These are phyloP conservation scores for Termitomyces sp. DNA, from an alignment of 1,284 basidiomycete species.

Conservation along the genomic window DNA sequence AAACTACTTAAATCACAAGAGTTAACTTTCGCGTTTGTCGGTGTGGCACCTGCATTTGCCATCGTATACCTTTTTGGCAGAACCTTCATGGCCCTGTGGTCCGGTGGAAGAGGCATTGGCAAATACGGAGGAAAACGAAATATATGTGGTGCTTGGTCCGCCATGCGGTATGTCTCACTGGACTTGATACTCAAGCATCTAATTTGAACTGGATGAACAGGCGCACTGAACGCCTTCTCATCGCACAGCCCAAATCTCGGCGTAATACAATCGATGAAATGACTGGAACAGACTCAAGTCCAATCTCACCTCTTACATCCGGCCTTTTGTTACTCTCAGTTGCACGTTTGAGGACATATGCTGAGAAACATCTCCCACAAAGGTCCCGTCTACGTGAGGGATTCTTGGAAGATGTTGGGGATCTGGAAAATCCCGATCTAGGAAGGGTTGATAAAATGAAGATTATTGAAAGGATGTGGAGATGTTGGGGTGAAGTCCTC, in stretches of 20 bases:
- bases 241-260: conserved; percentile 36
- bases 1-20: conserved; percentile 92
- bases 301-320: conserved; percentile 54
- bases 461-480: conserved; percentile 89
- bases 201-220: conserved; percentile 30
- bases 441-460: conserved; percentile 66
- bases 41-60: conserved; percentile 86
- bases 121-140: conserved; percentile 49
- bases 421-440: conserved; percentile 74
- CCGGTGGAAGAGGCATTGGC: conserved; percentile 41
- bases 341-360: conserved; percentile 62
- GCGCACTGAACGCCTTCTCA: conserved; percentile 70
- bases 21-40: conserved; percentile 95
- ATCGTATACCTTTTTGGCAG: conserved; percentile 68
- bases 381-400: conserved; percentile 59
- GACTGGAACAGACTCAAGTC: not conserved
- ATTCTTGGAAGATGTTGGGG: conserved; percentile 82
- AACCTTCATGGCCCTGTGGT: conserved; percentile 33
- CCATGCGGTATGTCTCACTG: conserved; percentile 50
- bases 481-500: conserved; percentile 71
- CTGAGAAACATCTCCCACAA: conserved; percentile 47
- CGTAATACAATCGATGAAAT: conserved; percentile 1
- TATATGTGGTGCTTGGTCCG: conserved; percentile 52
- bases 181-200: not conserved
- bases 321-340: conserved; percentile 74